phyloP scores from a whole-genome alignment of 345 rosid genomes.

The Gossypium stocksii region DNA sequence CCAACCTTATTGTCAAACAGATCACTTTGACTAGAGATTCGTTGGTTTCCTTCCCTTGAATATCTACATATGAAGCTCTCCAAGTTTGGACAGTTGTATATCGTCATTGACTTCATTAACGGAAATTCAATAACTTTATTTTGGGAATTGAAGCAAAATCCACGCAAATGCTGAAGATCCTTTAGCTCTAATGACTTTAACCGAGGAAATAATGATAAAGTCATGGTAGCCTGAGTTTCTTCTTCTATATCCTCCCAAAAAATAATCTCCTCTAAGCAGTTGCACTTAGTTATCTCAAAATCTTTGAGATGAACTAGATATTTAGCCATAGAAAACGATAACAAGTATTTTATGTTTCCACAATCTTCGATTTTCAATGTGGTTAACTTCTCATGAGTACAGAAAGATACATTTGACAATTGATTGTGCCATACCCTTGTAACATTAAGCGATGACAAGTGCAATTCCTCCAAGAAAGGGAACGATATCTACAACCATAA shows the following conservation, averaged over 20 bases:
- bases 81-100: background rate
- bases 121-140: background rate
- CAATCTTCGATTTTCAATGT: background rate
- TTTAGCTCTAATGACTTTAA: background rate
- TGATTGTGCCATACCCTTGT: background rate
- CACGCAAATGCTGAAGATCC: background rate
- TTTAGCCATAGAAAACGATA: background rate
- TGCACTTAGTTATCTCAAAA: background rate
- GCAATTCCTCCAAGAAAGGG: background rate
- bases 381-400: background rate
- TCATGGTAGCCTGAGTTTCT: background rate
- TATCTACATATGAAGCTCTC: background rate
- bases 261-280: background rate
- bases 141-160: background rate
- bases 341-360: background rate
- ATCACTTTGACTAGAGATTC: background rate
- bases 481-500: background rate
- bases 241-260: background rate
- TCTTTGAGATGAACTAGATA: background rate
- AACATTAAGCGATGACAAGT: background rate
- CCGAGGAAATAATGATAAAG: background rate
- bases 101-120: background rate
- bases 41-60: background rate
- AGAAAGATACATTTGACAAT: background rate
- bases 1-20: conserved; percentile 1